Base-by-base conservation (phyloP, 1,284 basidiomycete species). In the Papiliotrema terrestris region DNA sequence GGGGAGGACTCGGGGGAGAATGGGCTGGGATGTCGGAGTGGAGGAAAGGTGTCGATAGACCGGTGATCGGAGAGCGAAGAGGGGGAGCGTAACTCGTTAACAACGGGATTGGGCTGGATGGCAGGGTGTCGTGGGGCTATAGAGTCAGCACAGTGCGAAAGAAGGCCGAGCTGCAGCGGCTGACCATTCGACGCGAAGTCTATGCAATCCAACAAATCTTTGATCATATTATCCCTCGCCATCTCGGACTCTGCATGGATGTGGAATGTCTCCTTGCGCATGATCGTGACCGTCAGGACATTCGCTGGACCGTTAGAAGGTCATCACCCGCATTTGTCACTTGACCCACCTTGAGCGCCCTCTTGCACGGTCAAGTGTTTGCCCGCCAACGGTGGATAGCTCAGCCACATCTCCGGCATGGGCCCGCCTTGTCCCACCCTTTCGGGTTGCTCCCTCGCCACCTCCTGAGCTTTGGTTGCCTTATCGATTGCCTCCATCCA, bases 351-450 rank as follows among this genome's bases (percentile, higher is more conserved):
- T 51, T 75, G 73, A 55, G 81, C 78, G 5, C 85, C 79, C 65
- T 86, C 86, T 25, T 77, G 80, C n/a, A 87, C 84, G 61, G 83
- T 82, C 52, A 98, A 79, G 68, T 97, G 92, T 73, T 97, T 98
- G 4, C 93, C 94, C 8, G 96, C 88, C 49, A 99, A 79, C 2
- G 96, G 96, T 20, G 96, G 96, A 78, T 96, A 99, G 60, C 88
- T 84, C 50, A 99, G 79, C 86, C 88, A 91, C 86, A 96, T 89
- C 70, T 97, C 92, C 8, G 86, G 82, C 52, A 84, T 85, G 5
- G 79, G 78, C 8, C 78, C 83, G 45, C 78, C 73, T 51, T 73
- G 69, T 20, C 68, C 73, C 1, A 79, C 71, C 15, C 75, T 61
- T 45, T 69, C 67, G 4, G 75, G 75, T 49, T 75, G 67, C 25